Evolutionary conservation across 1,284 basidiomycete genomes (phyloP).

Genomic region (Stygiomarasmius scandens): DNA sequence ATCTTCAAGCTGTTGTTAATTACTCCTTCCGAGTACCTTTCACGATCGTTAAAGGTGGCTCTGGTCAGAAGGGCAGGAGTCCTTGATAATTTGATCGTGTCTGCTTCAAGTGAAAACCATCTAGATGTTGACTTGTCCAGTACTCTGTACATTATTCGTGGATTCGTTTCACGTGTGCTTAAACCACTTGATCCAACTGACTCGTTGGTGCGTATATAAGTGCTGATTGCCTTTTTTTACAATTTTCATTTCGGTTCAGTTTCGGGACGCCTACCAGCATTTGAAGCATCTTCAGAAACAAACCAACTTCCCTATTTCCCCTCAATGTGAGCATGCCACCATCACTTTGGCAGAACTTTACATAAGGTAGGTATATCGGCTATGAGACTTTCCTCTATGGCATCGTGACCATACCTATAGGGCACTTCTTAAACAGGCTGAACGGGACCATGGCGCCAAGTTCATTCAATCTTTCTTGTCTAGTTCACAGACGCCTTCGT

Average conservation of each 20-base stretch:
- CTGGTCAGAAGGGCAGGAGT: conserved; percentile 51
- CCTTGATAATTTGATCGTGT: conserved; percentile 39
- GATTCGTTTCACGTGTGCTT: conserved; percentile 48
- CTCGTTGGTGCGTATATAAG: conserved; percentile 31
- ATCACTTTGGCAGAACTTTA: conserved; percentile 48
- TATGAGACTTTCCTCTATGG: background rate
- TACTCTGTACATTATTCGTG: conserved; percentile 39
- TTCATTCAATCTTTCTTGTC: background rate
- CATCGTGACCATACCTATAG: background rate
- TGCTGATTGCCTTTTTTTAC: background rate
- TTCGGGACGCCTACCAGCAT: background rate
- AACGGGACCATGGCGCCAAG: background rate
- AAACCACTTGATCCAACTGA: conserved; percentile 1
- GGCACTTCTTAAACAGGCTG: background rate
- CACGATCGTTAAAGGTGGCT: conserved; percentile 41
- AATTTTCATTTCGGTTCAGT: background rate
- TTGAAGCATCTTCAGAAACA: conserved; percentile 1
- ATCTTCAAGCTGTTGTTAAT: conserved; percentile 49
- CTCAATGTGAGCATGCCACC: conserved; percentile 37
- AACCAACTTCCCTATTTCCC: conserved; percentile 6
- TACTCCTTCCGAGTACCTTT: conserved; percentile 64
- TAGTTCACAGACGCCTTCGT: background rate
- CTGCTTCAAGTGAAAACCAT: background rate
- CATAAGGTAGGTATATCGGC: conserved; percentile 40
- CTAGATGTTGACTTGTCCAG: background rate